phyloP scores from a whole-genome alignment of 805 yeast species.

The Wickerhamiella dianesei region DNA sequence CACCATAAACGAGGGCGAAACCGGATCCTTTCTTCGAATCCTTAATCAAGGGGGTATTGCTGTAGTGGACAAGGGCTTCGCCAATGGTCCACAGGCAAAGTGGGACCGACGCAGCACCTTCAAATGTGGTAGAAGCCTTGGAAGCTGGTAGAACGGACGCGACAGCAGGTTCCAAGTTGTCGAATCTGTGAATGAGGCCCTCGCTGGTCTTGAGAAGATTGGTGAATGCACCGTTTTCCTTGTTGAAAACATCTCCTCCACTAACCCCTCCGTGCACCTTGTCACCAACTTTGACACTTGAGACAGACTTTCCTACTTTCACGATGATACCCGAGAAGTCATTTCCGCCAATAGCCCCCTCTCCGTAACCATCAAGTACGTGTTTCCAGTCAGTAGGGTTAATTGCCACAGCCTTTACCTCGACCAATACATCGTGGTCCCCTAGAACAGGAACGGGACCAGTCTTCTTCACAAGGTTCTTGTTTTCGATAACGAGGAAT shows the following conservation, averaged over 20 bases:
- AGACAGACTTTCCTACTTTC: conserved; percentile 36
- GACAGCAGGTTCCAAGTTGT: neutral
- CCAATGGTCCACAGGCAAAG: neutral
- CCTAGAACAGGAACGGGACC: neutral
- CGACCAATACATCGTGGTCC: neutral
- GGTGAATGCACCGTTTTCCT: conserved; percentile 44
- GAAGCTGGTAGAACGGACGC: neutral
- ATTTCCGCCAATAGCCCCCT: conserved; percentile 42
- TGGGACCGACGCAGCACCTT: neutral
- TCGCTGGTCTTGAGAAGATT: conserved; percentile 30
- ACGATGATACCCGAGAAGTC: conserved; percentile 48
- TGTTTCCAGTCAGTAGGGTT: conserved; percentile 69
- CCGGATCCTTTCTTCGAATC: conserved; percentile 10
- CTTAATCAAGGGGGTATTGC: conserved; percentile 22
- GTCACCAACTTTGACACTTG: conserved; percentile 38
- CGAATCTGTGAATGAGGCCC: neutral
- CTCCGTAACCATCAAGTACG: conserved; percentile 29
- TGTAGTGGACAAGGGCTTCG: neutral
- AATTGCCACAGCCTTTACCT: conserved; percentile 29
- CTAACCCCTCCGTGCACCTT: conserved; percentile 38
- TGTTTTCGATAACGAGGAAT: neutral
- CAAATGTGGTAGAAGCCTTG: neutral
- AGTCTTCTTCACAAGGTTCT: neutral
- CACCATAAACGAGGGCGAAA: conserved; percentile 25
- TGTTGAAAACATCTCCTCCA: conserved; percentile 35